These are phyloP conservation scores for Aspergillus carlsbadensis DNA, from an alignment of 495 filamentous ascomycete species.

Conservation along the genomic window DNA sequence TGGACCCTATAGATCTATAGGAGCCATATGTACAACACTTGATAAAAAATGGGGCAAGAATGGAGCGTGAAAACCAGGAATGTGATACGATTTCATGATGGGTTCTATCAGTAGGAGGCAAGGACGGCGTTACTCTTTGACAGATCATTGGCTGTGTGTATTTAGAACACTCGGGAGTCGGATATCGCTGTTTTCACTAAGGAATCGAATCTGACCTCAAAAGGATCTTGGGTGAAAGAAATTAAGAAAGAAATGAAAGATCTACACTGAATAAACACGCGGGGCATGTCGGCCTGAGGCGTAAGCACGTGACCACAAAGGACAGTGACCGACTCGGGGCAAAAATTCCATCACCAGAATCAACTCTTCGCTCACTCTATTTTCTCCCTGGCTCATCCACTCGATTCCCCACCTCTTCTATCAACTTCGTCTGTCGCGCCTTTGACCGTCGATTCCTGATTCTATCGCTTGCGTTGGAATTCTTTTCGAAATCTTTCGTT, in stretches of 20 bases:
- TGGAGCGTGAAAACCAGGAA: conserved; percentile 8
- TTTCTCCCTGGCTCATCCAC: conserved; percentile 22
- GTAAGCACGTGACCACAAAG: conserved; percentile 36
- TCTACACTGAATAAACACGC: conserved; percentile 4
- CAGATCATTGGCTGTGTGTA: conserved; percentile 4
- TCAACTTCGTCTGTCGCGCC: conserved; percentile 24
- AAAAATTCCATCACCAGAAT: conserved; percentile 48
- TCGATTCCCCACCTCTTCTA: conserved; percentile 24
- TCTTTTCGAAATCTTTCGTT: conserved; percentile 9
- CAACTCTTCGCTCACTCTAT: conserved; percentile 24
- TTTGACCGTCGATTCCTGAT: conserved; percentile 17
- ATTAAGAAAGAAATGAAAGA: too few species aligned
- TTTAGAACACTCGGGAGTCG: too few species aligned
- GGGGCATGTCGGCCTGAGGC: conserved; percentile 30
- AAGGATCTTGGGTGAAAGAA: background rate
- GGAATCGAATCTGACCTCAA: background rate
- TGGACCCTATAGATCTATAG: background rate
- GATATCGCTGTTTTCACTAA: too few species aligned
- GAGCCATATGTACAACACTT: background rate
- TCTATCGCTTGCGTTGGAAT: background rate
- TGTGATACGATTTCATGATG: conserved; percentile 21
- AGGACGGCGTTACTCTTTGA: background rate
- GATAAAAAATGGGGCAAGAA: background rate
- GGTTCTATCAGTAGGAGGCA: conserved; percentile 8
- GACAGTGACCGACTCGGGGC: conserved; percentile 36